Percentiles rank a stretch among this genome's conserved stretches.
phyloP scores from a whole-genome alignment of 139 green algal species.

The Dunaliella sp. region DNA sequence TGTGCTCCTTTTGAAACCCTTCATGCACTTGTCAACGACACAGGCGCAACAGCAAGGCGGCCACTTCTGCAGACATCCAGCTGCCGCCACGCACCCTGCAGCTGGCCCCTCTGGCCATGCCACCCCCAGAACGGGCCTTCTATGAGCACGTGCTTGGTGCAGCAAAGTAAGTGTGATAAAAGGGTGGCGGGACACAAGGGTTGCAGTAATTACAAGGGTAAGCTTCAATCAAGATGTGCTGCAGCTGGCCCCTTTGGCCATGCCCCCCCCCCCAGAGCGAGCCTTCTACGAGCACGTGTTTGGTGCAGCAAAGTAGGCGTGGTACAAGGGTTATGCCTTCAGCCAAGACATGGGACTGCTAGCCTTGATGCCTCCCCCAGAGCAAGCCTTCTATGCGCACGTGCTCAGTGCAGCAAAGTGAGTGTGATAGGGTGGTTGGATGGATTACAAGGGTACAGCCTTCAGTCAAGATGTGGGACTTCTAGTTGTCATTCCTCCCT shows the following conservation, averaged over 20 bases:
- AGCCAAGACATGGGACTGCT: too few species aligned
- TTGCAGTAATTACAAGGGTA: too few species aligned
- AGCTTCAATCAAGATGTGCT: too few species aligned
- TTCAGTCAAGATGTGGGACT: too few species aligned
- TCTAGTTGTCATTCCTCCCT: neutral
- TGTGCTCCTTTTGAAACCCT: too few species aligned
- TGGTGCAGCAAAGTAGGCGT: neutral
- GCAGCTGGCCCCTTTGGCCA: slow-evolving; percentile 3
- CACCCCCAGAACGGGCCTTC: slow-evolving; percentile 9
- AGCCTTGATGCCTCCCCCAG: slow-evolving; percentile 5
- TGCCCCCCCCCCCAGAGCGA: slow-evolving; percentile 11
- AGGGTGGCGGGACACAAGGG: too few species aligned
- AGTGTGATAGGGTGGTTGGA: too few species aligned
- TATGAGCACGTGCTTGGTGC: slow-evolving; percentile 10
- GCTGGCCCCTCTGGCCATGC: slow-evolving; percentile 6
- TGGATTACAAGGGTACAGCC: too few species aligned
- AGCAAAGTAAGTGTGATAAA: neutral
- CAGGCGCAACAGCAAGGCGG: slow-evolving; percentile 66
- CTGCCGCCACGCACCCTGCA: slow-evolving; percentile 56
- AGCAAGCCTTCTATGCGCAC: slow-evolving; percentile 10
- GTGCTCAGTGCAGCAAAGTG: slow-evolving; percentile 8
- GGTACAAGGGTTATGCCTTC: too few species aligned
- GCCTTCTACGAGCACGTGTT: slow-evolving; percentile 13
- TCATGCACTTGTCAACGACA: neutral
- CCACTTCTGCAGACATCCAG: slow-evolving; percentile 42